Percentiles rank a stretch among this genome's conserved stretches.
Conservation (phyloP, 2,329 filamentous ascomycete species). For the Beauveria bassiana region DNA sequence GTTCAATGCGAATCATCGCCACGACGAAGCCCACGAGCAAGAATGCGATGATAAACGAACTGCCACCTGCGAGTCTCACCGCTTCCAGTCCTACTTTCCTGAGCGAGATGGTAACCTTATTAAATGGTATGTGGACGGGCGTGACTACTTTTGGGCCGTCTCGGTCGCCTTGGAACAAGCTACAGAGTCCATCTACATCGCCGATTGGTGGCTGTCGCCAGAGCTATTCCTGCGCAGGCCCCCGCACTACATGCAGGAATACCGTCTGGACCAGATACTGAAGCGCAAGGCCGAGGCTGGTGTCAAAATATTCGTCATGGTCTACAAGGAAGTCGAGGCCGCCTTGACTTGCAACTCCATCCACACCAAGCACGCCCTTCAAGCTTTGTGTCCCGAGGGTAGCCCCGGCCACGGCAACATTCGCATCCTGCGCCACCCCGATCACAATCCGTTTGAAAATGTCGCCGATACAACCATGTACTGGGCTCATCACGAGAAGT, state of each 20-base stretch:
- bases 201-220: slow-evolving; percentile 93
- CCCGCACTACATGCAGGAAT: slow-evolving; percentile 74
- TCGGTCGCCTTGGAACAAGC: slow-evolving; percentile 84
- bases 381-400: slow-evolving; percentile 72
- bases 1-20: slow-evolving; percentile 83
- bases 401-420: slow-evolving; percentile 83
- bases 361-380: slow-evolving; percentile 84
- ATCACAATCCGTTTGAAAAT: slow-evolving; percentile 92
- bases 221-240: slow-evolving; percentile 81
- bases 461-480: slow-evolving; percentile 94
- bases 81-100: slow-evolving; percentile 87
- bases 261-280: slow-evolving; percentile 75
- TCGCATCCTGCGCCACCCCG: slow-evolving; percentile 78
- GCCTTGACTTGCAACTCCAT: slow-evolving; percentile 85
- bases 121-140: slow-evolving; percentile 96
- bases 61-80: slow-evolving; percentile 62
- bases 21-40: slow-evolving; percentile 89
- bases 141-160: slow-evolving; percentile 93
- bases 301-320: slow-evolving; percentile 87
- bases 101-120: slow-evolving; percentile 76
- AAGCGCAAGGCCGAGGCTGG: slow-evolving; percentile 86
- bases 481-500: slow-evolving; percentile 98
- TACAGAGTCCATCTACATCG: slow-evolving; percentile 90
- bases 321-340: slow-evolving; percentile 82
- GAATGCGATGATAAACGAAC: slow-evolving; percentile 73